Conservation (phyloP, 768 basidiomycete species). For the Antrodiella citrinella region DNA sequence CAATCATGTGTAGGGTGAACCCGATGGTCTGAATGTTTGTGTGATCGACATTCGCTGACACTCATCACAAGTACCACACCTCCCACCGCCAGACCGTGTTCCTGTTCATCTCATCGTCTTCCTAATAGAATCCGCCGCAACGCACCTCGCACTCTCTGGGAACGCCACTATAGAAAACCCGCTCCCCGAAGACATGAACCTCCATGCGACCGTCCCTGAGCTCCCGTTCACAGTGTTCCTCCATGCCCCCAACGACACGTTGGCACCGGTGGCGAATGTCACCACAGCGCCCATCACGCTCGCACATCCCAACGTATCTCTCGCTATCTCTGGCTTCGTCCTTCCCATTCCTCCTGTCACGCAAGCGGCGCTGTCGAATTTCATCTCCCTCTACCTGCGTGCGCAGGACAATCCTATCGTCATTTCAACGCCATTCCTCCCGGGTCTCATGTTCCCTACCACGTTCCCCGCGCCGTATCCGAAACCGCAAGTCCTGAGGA, state of each 20-base stretch:
- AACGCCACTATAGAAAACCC: conserved; percentile 54
- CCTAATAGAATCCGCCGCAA: conserved; percentile 27
- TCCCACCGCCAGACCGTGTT: conserved; percentile 8
- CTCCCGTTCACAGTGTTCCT: conserved; percentile 59
- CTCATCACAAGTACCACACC: conserved; percentile 29
- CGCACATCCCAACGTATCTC: conserved; percentile 60
- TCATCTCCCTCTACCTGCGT: background rate
- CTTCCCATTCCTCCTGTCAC: conserved; percentile 36
- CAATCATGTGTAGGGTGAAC: too few species aligned
- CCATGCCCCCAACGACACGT: conserved; percentile 21
- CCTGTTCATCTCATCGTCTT: conserved; percentile 55
- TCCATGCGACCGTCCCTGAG: conserved; percentile 44
- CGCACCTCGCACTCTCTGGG: conserved; percentile 30
- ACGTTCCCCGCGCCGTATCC: conserved; percentile 61
- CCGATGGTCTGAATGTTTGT: too few species aligned
- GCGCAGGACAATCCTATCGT: background rate
- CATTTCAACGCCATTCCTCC: conserved; percentile 49
- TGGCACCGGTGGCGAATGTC: conserved; percentile 45
- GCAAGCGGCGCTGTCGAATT: conserved; percentile 20
- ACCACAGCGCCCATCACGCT: conserved; percentile 48
- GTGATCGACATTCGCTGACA: conserved; percentile 34
- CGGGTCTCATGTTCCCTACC: conserved; percentile 34
- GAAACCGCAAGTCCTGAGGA: conserved; percentile 55
- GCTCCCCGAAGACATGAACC: conserved; percentile 30
- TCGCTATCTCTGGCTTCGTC: conserved; percentile 47